A percentile compares a stretch with the other conserved stretches of the same genome.
Conservation (phyloP, 176 grass and related monocot genomes). For the Bolboschoenus planiculmis region DNA sequence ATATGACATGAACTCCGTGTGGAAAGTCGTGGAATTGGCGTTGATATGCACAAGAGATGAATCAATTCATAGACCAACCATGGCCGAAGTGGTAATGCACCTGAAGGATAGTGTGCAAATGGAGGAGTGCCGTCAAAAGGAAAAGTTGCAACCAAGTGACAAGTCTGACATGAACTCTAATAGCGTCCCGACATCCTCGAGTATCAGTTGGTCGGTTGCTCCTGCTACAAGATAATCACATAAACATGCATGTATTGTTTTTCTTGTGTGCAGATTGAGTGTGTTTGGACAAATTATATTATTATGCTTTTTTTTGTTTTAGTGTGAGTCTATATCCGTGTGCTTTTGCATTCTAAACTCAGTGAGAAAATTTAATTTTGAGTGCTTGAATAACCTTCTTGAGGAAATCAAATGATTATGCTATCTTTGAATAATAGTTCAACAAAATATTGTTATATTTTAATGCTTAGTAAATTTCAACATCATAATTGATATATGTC, state of each 20-base stretch:
- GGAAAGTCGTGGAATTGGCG: conserved; percentile 21
- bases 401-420: no score
- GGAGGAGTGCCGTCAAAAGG: not conserved
- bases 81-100: conserved; percentile 16
- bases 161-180: not conserved
- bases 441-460: no score
- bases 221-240: not conserved
- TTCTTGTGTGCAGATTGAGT: not conserved
- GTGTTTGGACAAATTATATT: not conserved
- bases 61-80: not conserved
- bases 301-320: not conserved
- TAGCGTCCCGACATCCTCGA: not conserved
- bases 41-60: not conserved
- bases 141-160: not conserved
- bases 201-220: not conserved
- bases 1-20: not conserved
- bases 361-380: no score
- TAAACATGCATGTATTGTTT: not conserved
- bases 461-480: no score
- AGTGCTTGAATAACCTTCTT: no score
- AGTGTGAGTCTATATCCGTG: no score
- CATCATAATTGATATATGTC: no score
- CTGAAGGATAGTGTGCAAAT: conserved; percentile 5
- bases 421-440: no score
- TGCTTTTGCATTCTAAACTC: not conserved